Percentiles rank a stretch among this genome's conserved stretches.
These are phyloP conservation scores for Nakaseomyces nivariensis DNA, from an alignment of 1,139 yeast genomes.

Conservation along the genomic window DNA sequence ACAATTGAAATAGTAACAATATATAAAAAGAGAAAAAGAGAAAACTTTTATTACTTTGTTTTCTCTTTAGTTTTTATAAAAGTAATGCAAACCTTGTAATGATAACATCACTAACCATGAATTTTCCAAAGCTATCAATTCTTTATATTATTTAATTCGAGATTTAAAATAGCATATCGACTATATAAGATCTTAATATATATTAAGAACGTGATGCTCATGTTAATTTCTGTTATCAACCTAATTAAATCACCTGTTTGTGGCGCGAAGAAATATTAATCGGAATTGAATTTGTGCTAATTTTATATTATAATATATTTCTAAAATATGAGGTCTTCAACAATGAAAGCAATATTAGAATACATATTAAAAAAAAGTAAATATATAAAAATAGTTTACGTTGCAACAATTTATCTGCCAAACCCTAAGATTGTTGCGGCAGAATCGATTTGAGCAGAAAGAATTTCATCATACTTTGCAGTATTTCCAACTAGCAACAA, in stretches of 20 bases:
- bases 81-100: background rate
- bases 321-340: too few relatives aligned
- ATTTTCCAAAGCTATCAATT: too few relatives aligned
- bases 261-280: too few relatives aligned
- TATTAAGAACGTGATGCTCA: too few relatives aligned
- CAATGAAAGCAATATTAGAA: too few relatives aligned
- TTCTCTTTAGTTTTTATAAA: background rate
- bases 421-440: constrained; percentile 30
- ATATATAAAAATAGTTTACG: too few relatives aligned
- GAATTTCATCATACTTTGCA: constrained; percentile 20
- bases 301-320: too few relatives aligned
- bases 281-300: too few relatives aligned
- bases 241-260: background rate
- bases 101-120: background rate
- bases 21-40: background rate
- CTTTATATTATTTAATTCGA: too few relatives aligned
- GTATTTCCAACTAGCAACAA: constrained; percentile 21
- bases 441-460: constrained; percentile 28
- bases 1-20: background rate
- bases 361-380: background rate
- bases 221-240: too few relatives aligned
- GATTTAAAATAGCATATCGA: too few relatives aligned
- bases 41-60: background rate
- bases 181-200: too few relatives aligned
- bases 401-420: constrained; percentile 7